A percentile compares a stretch with the other conserved stretches of the same genome.
phyloP scores from a whole-genome alignment of 345 rosid species.

The Moricandia arvensis region DNA sequence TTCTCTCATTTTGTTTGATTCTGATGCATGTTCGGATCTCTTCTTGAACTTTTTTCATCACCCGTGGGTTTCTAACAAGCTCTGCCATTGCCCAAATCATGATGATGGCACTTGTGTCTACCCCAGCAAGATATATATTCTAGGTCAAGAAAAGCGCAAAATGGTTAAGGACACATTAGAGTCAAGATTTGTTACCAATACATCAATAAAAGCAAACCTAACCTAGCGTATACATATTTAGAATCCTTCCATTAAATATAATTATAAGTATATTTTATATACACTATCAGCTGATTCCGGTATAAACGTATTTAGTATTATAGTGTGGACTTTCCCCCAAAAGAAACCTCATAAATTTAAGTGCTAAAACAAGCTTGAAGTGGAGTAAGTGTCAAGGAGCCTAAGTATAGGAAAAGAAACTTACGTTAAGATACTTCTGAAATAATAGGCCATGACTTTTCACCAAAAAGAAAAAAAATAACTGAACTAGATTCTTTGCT shows the following conservation, averaged over 20 bases:
- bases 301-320: too few relatives aligned
- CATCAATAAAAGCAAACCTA: background rate
- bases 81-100: constrained; percentile 30
- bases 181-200: background rate
- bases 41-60: constrained; percentile 11
- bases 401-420: background rate
- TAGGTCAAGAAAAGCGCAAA: background rate
- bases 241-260: background rate
- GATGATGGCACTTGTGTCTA: constrained; percentile 28
- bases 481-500: background rate
- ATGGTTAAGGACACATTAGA: background rate
- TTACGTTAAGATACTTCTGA: background rate
- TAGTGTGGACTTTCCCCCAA: too few relatives aligned
- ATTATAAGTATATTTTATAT: background rate
- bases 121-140: constrained; percentile 26
- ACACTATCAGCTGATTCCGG: too few relatives aligned
- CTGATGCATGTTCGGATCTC: constrained; percentile 27
- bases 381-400: background rate
- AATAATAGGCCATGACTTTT: too few relatives aligned
- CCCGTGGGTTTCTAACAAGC: constrained; percentile 16
- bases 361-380: too few relatives aligned
- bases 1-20: constrained; percentile 22
- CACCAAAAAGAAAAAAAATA: too few relatives aligned
- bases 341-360: background rate
- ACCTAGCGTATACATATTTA: background rate